Conservation (phyloP, 495 filamentous ascomycete species). For the Tirmania nivea region DNA sequence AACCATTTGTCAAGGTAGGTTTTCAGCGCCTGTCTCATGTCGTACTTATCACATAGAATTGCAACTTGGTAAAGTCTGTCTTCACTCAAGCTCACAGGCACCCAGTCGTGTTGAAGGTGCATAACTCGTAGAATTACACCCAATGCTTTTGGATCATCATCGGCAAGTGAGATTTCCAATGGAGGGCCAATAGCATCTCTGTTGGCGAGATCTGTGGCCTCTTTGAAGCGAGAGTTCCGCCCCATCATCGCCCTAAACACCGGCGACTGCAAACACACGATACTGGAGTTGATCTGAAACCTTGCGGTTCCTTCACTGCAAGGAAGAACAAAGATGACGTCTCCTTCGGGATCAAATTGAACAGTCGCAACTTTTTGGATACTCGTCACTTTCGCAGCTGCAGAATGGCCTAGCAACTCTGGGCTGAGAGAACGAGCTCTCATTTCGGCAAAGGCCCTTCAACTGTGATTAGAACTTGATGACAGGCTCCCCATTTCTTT, state of each 20-base stretch:
- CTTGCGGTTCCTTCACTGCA: neutral
- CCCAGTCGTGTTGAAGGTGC: neutral
- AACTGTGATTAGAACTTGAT: no score
- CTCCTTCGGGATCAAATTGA: neutral
- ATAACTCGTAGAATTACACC: neutral
- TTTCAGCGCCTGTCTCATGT: neutral
- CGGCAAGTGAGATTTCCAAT: neutral
- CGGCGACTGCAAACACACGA: neutral
- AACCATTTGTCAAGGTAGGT: neutral
- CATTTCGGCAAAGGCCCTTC: fast-evolving
- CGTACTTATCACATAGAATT: neutral
- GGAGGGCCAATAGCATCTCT: no score
- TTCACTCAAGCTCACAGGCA: neutral
- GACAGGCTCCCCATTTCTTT: no score
- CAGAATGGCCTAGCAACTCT: no score
- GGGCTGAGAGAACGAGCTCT: no score
- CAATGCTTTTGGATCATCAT: neutral
- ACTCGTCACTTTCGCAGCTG: no score
- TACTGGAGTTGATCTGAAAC: neutral
- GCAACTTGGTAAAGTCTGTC: neutral
- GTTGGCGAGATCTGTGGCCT: neutral
- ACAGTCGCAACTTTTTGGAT: neutral
- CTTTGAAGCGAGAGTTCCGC: neutral
- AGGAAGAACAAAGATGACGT: neutral
- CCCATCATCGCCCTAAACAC: neutral